Conservation (phyloP, 1,139 yeast species). For the Keqinozyma sinolaborantium region DNA sequence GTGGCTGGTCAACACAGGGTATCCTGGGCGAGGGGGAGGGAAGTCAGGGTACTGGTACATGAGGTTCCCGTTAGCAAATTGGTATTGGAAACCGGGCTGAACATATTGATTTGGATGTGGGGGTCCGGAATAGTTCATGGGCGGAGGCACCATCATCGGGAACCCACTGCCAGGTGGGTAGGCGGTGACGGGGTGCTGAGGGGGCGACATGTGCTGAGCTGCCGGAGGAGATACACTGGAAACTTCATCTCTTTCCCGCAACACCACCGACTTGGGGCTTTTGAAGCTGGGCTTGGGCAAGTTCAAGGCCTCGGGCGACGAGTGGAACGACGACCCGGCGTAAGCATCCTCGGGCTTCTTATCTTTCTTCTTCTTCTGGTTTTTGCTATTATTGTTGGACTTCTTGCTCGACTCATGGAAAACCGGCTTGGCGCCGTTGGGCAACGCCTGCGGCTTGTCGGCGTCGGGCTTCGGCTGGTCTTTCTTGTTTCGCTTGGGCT, state of each 20-base stretch:
- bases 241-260: background rate
- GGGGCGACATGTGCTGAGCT: conserved; percentile 11
- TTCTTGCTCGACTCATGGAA: conserved; percentile 14
- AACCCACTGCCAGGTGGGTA: conserved; percentile 5
- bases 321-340: conserved; percentile 59
- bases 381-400: conserved; percentile 4
- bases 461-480: conserved; percentile 8
- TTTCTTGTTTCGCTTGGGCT: conserved; percentile 3
- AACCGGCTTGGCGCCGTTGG: conserved; percentile 33
- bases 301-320: conserved; percentile 55
- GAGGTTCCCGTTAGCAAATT: conserved; percentile 15
- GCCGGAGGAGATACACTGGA: conserved; percentile 6
- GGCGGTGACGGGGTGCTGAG: conserved; percentile 27
- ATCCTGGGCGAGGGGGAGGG: conserved; percentile 1
- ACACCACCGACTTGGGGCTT: conserved; percentile 19
- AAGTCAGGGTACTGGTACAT: conserved; percentile 1
- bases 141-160: conserved; percentile 2
- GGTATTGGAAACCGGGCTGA: conserved; percentile 28
- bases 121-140: conserved; percentile 7
- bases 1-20: conserved; percentile 2
- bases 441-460: conserved; percentile 19
- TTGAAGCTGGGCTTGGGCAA: conserved; percentile 55
- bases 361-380: conserved; percentile 7
- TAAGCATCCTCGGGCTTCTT: conserved; percentile 32
- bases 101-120: conserved; percentile 11